Evolutionary conservation across 345 rosid genomes (phyloP).

Genomic region (Bretschneidera sinensis): DNA sequence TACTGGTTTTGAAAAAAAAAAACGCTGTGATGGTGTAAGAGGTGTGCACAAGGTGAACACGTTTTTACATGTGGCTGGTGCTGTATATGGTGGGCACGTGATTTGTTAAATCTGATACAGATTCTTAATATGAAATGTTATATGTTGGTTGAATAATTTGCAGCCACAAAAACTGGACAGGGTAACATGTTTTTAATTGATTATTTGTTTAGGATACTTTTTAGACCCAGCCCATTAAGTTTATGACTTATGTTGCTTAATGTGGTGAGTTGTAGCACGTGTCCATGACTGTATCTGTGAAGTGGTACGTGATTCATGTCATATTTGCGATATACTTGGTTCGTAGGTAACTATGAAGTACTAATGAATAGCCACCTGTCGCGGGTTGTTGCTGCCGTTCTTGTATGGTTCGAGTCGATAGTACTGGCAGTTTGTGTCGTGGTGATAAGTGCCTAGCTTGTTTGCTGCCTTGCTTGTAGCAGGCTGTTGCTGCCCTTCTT

Average conservation of each 20-base stretch:
- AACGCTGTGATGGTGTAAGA: conserved; percentile 29
- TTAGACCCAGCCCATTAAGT: conserved; percentile 8
- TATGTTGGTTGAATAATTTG: conserved; percentile 27
- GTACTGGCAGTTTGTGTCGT: conserved; percentile 8
- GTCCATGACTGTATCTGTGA: conserved; percentile 42
- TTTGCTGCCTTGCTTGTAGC: conserved; percentile 23
- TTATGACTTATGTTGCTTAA: conserved; percentile 25
- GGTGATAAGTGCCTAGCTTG: conserved; percentile 3
- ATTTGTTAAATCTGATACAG: conserved; percentile 14
- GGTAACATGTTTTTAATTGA: conserved; percentile 24
- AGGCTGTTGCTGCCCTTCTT: conserved; percentile 12
- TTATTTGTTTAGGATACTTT: conserved; percentile 29
- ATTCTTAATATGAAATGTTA: conserved; percentile 13
- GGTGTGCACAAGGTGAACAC: conserved; percentile 26
- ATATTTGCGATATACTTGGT: conserved; percentile 27
- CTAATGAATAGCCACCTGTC: conserved; percentile 22
- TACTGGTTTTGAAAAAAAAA: conserved; percentile 24
- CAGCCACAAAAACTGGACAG: conserved; percentile 16
- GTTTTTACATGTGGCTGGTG: conserved; percentile 29
- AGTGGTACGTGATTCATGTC: conserved; percentile 34
- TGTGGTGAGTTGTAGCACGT: conserved; percentile 40
- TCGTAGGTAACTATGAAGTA: conserved; percentile 24
- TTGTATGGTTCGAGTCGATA: conserved; percentile 18
- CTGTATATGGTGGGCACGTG: conserved; percentile 28
- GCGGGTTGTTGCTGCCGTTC: conserved; percentile 33